Percentiles rank a stretch among this genome's conserved stretches.
phyloP scores from a whole-genome alignment of 306 rosid species.

The Adenanthera pavonina region DNA sequence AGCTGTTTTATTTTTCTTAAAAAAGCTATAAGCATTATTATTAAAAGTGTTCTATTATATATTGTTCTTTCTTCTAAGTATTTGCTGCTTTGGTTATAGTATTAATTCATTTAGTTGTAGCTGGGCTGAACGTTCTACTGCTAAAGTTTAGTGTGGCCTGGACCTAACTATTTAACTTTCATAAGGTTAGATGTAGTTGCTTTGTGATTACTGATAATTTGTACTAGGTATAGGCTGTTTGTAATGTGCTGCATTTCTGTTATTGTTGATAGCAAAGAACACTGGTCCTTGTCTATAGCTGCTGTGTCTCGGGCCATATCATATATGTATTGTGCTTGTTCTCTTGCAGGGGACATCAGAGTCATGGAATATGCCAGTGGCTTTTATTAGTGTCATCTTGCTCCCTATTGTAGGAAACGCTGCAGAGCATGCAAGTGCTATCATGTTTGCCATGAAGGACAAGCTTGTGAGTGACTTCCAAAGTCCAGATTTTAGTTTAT shows the following conservation, averaged over 20 bases:
- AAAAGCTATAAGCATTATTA: not conserved
- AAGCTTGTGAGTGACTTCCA: slow-evolving; percentile 81
- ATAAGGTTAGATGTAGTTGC: slow-evolving; percentile 12
- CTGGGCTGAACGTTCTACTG: slow-evolving; percentile 19
- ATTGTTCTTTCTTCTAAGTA: not conserved
- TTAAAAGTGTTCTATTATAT: not conserved
- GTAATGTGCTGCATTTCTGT: not conserved
- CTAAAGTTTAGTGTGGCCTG: slow-evolving; percentile 6
- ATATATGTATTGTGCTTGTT: slow-evolving; percentile 29
- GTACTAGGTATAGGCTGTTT: not conserved
- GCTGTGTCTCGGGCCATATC: slow-evolving; percentile 16
- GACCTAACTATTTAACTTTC: not conserved
- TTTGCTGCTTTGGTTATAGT: not conserved
- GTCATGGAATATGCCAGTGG: slow-evolving; percentile 73
- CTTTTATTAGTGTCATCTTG: slow-evolving; percentile 87
- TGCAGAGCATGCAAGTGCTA: slow-evolving; percentile 83
- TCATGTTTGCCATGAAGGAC: slow-evolving; percentile 95
- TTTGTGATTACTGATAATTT: slow-evolving; percentile 26
- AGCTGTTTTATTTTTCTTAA: slow-evolving; percentile 6
- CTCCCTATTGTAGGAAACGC: slow-evolving; percentile 86
- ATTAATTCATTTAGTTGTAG: slow-evolving; percentile 19
- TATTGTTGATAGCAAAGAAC: slow-evolving; percentile 5
- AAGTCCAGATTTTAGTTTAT: slow-evolving; percentile 18
- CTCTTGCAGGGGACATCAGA: slow-evolving; percentile 86
- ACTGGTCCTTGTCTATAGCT: slow-evolving; percentile 7